Evolutionary conservation across 768 basidiomycete species (phyloP).

Genomic region (Gloeopeniophorella convolvens): DNA sequence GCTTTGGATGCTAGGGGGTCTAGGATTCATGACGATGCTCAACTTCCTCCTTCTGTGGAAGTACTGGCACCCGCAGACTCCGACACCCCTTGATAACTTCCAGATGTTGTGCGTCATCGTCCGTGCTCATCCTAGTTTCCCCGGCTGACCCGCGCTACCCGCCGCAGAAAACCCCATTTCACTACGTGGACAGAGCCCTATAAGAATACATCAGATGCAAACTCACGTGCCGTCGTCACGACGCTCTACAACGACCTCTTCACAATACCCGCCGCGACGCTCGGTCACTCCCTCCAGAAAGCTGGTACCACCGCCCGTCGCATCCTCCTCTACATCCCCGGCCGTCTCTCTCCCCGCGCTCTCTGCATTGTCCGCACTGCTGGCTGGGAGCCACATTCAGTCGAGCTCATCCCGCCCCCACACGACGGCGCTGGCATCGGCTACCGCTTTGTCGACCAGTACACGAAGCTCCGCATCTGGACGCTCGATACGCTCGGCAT

Average conservation of each 20-base stretch:
- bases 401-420: slow-evolving; percentile 35
- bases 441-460: slow-evolving; percentile 35
- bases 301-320: slow-evolving; percentile 29
- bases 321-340: slow-evolving; percentile 30
- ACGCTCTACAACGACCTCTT: slow-evolving; percentile 29
- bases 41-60: slow-evolving; percentile 4
- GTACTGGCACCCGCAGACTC: not conserved
- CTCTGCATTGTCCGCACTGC: slow-evolving; percentile 34
- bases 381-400: slow-evolving; percentile 35
- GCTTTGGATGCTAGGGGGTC: not conserved
- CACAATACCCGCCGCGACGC: slow-evolving; percentile 28
- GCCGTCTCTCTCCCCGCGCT: slow-evolving; percentile 32
- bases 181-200: not conserved
- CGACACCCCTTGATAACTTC: slow-evolving; percentile 13
- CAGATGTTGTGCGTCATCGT: slow-evolving; percentile 6
- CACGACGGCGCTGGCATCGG: slow-evolving; percentile 31
- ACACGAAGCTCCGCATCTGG: slow-evolving; percentile 41
- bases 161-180: slow-evolving; percentile 8
- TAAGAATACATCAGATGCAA: not conserved
- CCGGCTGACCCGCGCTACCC: too few species aligned
- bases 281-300: slow-evolving; percentile 29
- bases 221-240: slow-evolving; percentile 26
- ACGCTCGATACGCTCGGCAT: slow-evolving; percentile 29
- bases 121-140: too few species aligned
- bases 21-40: not conserved